Percentiles rank a stretch among this genome's conserved stretches.
phyloP scores from a whole-genome alignment of 345 rosid genomes.

The Xanthoceras sorbifolium region DNA sequence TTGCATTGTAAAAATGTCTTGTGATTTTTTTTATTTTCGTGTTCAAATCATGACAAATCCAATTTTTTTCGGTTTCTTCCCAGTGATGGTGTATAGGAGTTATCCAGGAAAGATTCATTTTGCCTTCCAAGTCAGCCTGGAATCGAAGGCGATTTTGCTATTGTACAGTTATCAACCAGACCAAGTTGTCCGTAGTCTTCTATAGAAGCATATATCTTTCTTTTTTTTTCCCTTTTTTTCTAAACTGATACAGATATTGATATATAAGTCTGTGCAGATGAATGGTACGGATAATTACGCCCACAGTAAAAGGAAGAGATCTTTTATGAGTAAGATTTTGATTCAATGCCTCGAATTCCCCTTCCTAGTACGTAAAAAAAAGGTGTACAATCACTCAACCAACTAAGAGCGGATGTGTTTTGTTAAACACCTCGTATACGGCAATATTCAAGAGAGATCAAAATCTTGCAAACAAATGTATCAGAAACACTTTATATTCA shows the following conservation, averaged over 20 bases:
- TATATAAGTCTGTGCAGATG: too few relatives aligned
- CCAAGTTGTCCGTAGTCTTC: not conserved
- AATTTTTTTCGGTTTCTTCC: not conserved
- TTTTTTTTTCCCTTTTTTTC: too few relatives aligned
- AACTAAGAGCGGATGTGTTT: not conserved
- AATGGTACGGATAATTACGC: too few relatives aligned
- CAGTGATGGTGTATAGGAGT: not conserved
- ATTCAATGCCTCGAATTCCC: too few relatives aligned
- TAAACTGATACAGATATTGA: too few relatives aligned
- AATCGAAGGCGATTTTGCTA: not conserved
- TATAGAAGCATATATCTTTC: not conserved
- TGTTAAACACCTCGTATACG: too few relatives aligned
- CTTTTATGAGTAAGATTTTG: too few relatives aligned
- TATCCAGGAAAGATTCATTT: not conserved
- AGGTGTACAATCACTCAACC: not conserved
- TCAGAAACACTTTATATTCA: not conserved
- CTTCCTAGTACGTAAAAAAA: not conserved
- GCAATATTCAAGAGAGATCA: too few relatives aligned
- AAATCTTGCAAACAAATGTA: not conserved
- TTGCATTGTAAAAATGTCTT: not conserved
- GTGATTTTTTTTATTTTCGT: not conserved
- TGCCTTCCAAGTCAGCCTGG: not conserved
- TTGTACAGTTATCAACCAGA: too few relatives aligned
- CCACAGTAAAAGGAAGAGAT: too few relatives aligned
- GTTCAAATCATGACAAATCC: not conserved